Evolutionary conservation across 208 protist species (phyloP), one percentile per base, ranked within the genome.

Genomic region (Acanthamoeba healyi): DNA sequence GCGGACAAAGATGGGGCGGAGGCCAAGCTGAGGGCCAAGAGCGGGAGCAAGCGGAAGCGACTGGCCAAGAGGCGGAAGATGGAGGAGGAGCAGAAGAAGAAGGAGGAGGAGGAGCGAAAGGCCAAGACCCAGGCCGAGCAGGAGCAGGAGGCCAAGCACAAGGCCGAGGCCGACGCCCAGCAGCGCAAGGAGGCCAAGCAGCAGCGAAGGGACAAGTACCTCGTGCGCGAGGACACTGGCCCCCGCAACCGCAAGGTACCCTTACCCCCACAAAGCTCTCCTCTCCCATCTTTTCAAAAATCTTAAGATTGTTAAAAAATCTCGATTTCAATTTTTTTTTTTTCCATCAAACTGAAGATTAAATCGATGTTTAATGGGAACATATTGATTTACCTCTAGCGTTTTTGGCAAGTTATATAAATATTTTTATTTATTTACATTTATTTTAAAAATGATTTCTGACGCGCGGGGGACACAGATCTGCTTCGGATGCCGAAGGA

Each of bases 71-170:
- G 58, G 58, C 22, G 22, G 29, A 67, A 67, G 58, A 9, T 36
- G 58, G 58, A 67, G 29, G 58, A 67, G 58, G 58, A 67, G 58
- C 58, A 67, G 29, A 67, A 67, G 58, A 67, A 67, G 58, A 67
- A 67, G 58, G 58, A 67, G 34, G 58, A 67, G 58, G 58, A 67
- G n/a, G 58, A 67, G 58, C 58, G 7, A n/a, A n/a, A 67, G 29
- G 9, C 3, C 2, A 67, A 67, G 58, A n/a, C 17, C n/a, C 12
- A 67, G 29, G 58, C 58, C 58, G 58, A 67, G n/a, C 29, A n/a
- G 29, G 58, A 67, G 58, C n/a, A n/a, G 58, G n/a, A 67, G 58
- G 6, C 15, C 5, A 67, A 67, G 26, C 22, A 34, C 12, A 36
- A 34, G 58, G 58, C 58, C n/a, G 58, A 67, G 6, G 58, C 5